A percentile compares a stretch with the other conserved stretches of the same genome.
phyloP scores from a whole-genome alignment of 345 rosid genomes.

The Geranium rotundifolium region DNA sequence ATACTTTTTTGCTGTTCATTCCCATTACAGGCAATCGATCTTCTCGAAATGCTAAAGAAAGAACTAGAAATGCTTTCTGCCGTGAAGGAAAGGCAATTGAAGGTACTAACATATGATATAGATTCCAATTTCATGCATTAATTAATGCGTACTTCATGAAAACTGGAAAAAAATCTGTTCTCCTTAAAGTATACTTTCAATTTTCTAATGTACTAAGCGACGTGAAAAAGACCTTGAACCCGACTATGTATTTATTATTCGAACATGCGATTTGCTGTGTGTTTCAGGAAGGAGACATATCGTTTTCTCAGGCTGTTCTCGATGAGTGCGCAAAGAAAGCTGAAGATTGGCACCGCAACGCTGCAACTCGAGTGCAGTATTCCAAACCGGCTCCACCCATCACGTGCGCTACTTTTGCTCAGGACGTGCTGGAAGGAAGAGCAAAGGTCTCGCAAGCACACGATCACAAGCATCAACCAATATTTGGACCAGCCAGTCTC shows the following conservation, averaged over 20 bases:
- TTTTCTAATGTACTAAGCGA: too few species aligned
- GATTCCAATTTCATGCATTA: not conserved
- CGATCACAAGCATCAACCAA: slow-evolving; percentile 89
- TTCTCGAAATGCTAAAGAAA: slow-evolving; percentile 72
- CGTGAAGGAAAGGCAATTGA: slow-evolving; percentile 54
- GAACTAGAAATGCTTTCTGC: slow-evolving; percentile 91
- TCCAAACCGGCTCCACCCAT: slow-evolving; percentile 73
- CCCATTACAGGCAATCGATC: slow-evolving; percentile 59
- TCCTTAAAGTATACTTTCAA: too few species aligned
- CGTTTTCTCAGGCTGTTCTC: slow-evolving; percentile 56
- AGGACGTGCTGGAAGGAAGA: slow-evolving; percentile 93
- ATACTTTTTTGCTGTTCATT: slow-evolving; percentile 8
- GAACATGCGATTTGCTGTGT: not conserved
- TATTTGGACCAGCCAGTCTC: slow-evolving; percentile 90
- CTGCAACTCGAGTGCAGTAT: slow-evolving; percentile 50
- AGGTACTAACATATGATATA: slow-evolving; percentile 30
- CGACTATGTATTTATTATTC: too few species aligned
- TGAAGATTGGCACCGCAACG: slow-evolving; percentile 84
- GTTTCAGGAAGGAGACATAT: slow-evolving; percentile 56
- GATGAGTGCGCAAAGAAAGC: slow-evolving; percentile 68
- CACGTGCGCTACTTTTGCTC: slow-evolving; percentile 94
- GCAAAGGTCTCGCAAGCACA: slow-evolving; percentile 64
- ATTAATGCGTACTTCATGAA: not conserved
- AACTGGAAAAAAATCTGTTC: too few species aligned
- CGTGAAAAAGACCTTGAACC: too few species aligned